phyloP scores from a whole-genome alignment of 495 filamentous ascomycete genomes.

The Aspergillus haitiensis region DNA sequence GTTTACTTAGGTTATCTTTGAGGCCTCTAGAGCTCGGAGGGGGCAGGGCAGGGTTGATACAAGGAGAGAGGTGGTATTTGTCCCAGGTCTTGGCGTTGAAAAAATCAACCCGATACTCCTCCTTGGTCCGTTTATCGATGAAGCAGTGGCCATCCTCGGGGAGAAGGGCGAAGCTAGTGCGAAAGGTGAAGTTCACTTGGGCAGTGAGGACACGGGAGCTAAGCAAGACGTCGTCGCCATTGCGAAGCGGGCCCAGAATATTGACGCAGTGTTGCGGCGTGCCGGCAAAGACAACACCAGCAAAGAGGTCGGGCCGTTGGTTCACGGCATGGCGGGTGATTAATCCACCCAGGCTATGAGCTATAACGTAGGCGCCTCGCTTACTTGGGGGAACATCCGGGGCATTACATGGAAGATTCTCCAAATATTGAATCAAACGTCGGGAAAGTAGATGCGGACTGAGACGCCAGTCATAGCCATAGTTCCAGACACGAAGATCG shows the following conservation, averaged over 20 bases:
- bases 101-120: slow-evolving; percentile 83
- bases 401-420: slow-evolving; percentile 72
- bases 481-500: slow-evolving; percentile 78
- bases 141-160: slow-evolving; percentile 90
- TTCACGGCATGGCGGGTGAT: slow-evolving; percentile 92
- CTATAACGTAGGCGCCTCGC: slow-evolving; percentile 76
- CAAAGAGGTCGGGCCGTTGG: slow-evolving; percentile 80
- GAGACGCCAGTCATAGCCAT: slow-evolving; percentile 94
- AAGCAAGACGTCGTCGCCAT: slow-evolving; percentile 86
- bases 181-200: slow-evolving; percentile 90
- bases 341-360: slow-evolving; percentile 86
- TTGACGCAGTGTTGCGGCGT: slow-evolving; percentile 84
- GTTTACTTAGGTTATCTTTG: slow-evolving; percentile 49
- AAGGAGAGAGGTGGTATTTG: slow-evolving; percentile 75
- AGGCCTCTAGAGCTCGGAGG: slow-evolving; percentile 35
- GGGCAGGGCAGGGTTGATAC: slow-evolving; percentile 63
- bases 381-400: slow-evolving; percentile 45
- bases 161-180: slow-evolving; percentile 80
- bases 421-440: slow-evolving; percentile 68
- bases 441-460: slow-evolving; percentile 75
- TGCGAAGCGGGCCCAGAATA: slow-evolving; percentile 85
- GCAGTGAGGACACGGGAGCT: slow-evolving; percentile 90
- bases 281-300: slow-evolving; percentile 83
- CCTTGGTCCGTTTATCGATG: slow-evolving; percentile 75
- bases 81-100: slow-evolving; percentile 80